Conservation (phyloP, 108 stramenopile species). For the Epipyxis sp. region DNA sequence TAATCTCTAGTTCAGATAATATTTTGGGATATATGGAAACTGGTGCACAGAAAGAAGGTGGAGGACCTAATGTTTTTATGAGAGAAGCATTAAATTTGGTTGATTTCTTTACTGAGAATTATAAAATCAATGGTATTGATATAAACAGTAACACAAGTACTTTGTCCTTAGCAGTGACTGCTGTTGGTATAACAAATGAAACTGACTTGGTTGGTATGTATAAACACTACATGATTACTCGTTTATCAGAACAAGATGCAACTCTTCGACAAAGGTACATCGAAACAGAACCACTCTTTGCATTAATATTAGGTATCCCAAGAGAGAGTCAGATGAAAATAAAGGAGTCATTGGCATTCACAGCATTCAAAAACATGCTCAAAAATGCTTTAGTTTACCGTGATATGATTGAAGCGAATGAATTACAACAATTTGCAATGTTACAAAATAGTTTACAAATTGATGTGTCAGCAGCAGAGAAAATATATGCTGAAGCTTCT, state of each 20-base stretch:
- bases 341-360: slow-evolving; percentile 5
- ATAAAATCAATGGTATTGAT: not conserved
- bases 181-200: not conserved
- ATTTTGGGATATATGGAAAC: not conserved
- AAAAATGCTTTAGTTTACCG: not conserved
- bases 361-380: not conserved
- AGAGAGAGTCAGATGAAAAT: not conserved
- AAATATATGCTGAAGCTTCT: not conserved
- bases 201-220: not conserved
- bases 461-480: not conserved
- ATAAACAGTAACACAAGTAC: not conserved
- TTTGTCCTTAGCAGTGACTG: not conserved
- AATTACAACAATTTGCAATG: not conserved
- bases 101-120: not conserved
- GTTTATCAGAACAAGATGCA: not conserved
- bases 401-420: not conserved
- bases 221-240: slow-evolving; percentile 8
- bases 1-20: not conserved
- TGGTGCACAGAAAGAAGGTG: not conserved
- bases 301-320: not conserved
- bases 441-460: not conserved
- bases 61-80: slow-evolving; percentile 5
- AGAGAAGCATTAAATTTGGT: slow-evolving; percentile 2
- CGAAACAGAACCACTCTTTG: not conserved
- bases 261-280: not conserved